These are phyloP conservation scores for Syncephalastrum racemosum DNA, from an alignment of 371 early-diverging fungal species.

Conservation along the genomic window DNA sequence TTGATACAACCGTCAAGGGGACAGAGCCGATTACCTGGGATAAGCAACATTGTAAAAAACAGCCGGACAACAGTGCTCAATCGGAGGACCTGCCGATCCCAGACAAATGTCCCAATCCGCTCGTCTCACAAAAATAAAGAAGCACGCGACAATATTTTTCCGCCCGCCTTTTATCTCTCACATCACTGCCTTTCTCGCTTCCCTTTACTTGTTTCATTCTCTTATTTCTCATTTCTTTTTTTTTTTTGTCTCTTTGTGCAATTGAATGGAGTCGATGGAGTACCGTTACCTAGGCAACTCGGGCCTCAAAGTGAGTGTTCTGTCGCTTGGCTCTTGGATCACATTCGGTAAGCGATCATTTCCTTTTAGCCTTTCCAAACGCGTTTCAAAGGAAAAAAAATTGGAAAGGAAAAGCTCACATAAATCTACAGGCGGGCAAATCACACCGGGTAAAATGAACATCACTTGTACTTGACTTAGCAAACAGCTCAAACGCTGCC, in stretches of 20 bases:
- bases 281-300: constrained; percentile 80
- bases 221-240: constrained; percentile 6
- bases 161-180: constrained; percentile 1
- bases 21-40: constrained; percentile 33
- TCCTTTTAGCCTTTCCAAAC: background rate
- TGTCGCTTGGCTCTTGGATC: constrained; percentile 54
- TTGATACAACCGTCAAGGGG: constrained; percentile 38
- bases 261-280: constrained; percentile 56
- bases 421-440: constrained; percentile 50
- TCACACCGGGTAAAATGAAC: constrained; percentile 41
- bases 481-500: background rate
- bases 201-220: background rate
- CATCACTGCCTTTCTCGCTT: constrained; percentile 1
- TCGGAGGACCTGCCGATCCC: constrained; percentile 34
- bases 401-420: background rate
- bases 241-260: constrained; percentile 2
- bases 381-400: background rate
- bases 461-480: background rate
- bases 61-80: constrained; percentile 11
- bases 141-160: background rate
- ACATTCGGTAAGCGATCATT: constrained; percentile 56
- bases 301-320: constrained; percentile 72
- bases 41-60: constrained; percentile 23
- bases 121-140: constrained; percentile 9
- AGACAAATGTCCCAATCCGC: constrained; percentile 29